Percentiles rank a stretch among this genome's conserved stretches.
Evolutionary conservation across 2,329 filamentous ascomycete species (phyloP).

Genomic region (Beauveria scarabaeidicola): DNA sequence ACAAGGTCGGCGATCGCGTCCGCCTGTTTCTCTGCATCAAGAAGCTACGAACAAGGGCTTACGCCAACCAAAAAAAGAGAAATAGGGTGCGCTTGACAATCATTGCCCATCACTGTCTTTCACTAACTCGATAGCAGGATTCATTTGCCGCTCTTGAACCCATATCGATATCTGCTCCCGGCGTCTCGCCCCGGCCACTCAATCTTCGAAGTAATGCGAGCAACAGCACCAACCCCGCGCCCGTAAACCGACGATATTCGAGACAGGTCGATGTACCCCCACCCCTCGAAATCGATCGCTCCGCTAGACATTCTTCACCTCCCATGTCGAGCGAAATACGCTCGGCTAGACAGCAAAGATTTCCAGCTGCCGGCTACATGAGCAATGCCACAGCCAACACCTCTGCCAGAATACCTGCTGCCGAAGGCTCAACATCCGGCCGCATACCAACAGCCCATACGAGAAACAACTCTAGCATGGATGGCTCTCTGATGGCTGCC

Average conservation of each 20-base stretch:
- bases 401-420: slow-evolving; percentile 45
- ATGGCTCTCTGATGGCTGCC: slow-evolving; percentile 77
- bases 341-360: slow-evolving; percentile 43
- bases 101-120: background rate
- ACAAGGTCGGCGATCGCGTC: slow-evolving; percentile 93
- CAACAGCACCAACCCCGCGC: slow-evolving; percentile 24
- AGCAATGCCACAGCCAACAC: slow-evolving; percentile 42
- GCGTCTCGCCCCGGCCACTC: slow-evolving; percentile 45
- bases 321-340: slow-evolving; percentile 45
- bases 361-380: slow-evolving; percentile 43
- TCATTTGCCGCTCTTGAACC: slow-evolving; percentile 71
- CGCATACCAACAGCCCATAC: slow-evolving; percentile 57
- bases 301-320: slow-evolving; percentile 14
- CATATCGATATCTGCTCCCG: slow-evolving; percentile 33
- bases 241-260: slow-evolving; percentile 54
- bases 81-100: slow-evolving; percentile 59
- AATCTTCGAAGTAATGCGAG: slow-evolving; percentile 40
- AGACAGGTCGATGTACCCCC: slow-evolving; percentile 46
- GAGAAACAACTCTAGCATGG: slow-evolving; percentile 74
- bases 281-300: slow-evolving; percentile 28
- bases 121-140: slow-evolving; percentile 45
- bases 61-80: slow-evolving; percentile 70
- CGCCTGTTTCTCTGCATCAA: slow-evolving; percentile 82
- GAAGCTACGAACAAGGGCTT: slow-evolving; percentile 68
- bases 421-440: slow-evolving; percentile 48